A percentile compares a stretch with the other conserved stretches of the same genome.
These are phyloP conservation scores for Picochlorum sp. DNA, from an alignment of 139 green algal species.

Conservation along the genomic window DNA sequence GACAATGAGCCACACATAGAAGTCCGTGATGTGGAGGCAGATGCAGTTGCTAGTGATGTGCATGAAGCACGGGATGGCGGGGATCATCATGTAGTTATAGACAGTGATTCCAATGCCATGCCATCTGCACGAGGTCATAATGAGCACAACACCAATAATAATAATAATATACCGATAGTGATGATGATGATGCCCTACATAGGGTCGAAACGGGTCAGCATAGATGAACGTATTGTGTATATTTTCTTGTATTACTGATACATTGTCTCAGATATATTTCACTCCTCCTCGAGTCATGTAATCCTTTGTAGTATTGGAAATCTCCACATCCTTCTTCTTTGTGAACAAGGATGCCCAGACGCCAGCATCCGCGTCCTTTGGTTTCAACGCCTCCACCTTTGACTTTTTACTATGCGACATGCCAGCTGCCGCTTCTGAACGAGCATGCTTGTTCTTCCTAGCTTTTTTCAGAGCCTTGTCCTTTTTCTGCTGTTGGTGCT, in stretches of 20 bases:
- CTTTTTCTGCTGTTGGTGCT: constrained; percentile 14
- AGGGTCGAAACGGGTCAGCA: too few relatives aligned
- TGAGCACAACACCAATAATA: too few relatives aligned
- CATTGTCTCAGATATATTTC: not conserved
- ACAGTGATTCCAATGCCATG: too few relatives aligned
- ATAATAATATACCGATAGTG: too few relatives aligned
- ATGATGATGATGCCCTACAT: too few relatives aligned
- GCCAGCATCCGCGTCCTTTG: constrained; percentile 11
- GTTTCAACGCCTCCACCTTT: constrained; percentile 15
- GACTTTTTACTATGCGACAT: constrained; percentile 16
- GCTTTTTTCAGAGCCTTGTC: constrained; percentile 23
- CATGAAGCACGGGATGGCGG: too few relatives aligned
- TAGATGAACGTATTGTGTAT: too few relatives aligned
- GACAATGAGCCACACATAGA: not conserved
- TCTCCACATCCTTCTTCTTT: not conserved
- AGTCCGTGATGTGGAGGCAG: not conserved
- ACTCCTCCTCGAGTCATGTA: constrained; percentile 12
- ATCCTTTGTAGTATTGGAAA: constrained; percentile 2
- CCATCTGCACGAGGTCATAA: too few relatives aligned
- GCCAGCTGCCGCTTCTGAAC: not conserved
- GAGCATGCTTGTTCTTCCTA: constrained; percentile 5
- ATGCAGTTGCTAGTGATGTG: too few relatives aligned
- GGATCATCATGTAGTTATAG: too few relatives aligned
- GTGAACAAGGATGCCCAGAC: constrained; percentile 31
- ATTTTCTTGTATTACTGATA: too few relatives aligned